A percentile compares a stretch with the other conserved stretches of the same genome.
Conservation (phyloP, 1,284 basidiomycete genomes). For the Sanghuangporus baumii region DNA sequence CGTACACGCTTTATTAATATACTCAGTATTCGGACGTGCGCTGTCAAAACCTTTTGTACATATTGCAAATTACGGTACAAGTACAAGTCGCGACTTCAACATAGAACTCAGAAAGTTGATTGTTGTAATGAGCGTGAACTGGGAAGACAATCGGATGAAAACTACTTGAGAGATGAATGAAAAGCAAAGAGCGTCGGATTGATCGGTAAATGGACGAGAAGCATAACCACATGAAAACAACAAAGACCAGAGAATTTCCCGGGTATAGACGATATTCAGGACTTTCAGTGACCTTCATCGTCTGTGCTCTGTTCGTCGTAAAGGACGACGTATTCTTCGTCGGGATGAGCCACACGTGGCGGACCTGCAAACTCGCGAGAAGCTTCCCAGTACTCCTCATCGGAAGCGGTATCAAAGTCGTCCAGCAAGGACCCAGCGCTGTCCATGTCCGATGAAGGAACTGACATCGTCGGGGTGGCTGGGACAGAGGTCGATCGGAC, state of each 20-base stretch:
- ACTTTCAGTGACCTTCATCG: background rate
- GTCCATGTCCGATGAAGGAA: slow-evolving; percentile 35
- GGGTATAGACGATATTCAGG: background rate
- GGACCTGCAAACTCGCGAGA: slow-evolving; percentile 40
- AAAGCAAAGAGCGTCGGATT: background rate
- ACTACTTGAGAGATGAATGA: background rate
- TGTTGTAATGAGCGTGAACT: background rate
- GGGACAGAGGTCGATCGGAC: slow-evolving; percentile 21
- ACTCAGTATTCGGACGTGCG: background rate
- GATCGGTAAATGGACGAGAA: background rate
- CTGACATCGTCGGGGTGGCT: slow-evolving; percentile 26
- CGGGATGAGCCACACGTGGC: slow-evolving; percentile 24
- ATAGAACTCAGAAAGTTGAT: background rate
- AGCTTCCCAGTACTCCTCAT: slow-evolving; percentile 52
- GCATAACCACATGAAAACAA: background rate
- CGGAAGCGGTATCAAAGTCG: slow-evolving; percentile 48
- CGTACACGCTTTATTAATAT: too few species aligned
- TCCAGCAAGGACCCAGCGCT: slow-evolving; percentile 14
- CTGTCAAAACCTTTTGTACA: background rate
- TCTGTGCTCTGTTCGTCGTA: slow-evolving; percentile 44
- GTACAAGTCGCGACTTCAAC: background rate
- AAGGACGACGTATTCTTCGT: slow-evolving; percentile 61
- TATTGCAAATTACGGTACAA: background rate
- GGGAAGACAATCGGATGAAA: background rate
- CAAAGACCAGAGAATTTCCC: background rate